These are phyloP conservation scores for Diaporthe eres DNA, from an alignment of 2,329 filamentous ascomycete species.

Conservation along the genomic window DNA sequence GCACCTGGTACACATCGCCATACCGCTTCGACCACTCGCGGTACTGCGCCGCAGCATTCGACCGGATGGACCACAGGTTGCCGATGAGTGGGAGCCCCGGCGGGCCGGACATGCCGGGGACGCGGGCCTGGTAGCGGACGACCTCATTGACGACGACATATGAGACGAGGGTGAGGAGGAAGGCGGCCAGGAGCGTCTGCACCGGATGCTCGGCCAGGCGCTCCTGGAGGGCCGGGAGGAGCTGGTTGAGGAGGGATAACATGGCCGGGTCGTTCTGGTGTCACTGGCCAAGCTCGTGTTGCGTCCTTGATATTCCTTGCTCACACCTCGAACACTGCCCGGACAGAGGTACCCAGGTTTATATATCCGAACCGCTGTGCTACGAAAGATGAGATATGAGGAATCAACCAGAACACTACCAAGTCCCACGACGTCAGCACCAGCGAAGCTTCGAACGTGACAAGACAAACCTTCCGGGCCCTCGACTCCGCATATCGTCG, in stretches of 20 bases:
- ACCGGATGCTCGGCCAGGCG: constrained; percentile 2
- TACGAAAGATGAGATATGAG: not conserved
- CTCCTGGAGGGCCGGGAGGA: not conserved
- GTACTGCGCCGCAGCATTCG: constrained; percentile 70
- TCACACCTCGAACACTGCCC: not conserved
- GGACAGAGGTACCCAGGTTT: not conserved
- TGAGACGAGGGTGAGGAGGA: constrained; percentile 50
- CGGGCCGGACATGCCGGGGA: constrained; percentile 63
- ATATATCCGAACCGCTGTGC: not conserved
- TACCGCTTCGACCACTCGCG: constrained; percentile 48
- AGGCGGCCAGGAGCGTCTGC: constrained; percentile 7
- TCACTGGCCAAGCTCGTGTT: not conserved
- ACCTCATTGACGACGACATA: constrained; percentile 66
- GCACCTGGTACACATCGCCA: constrained; percentile 52
- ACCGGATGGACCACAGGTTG: constrained; percentile 67
- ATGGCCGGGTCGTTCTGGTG: not conserved
- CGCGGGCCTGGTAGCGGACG: constrained; percentile 59
- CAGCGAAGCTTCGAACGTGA: not conserved
- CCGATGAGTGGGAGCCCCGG: constrained; percentile 67
- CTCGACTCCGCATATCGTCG: constrained; percentile 24
- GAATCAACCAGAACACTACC: too few species aligned
- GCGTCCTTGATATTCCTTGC: not conserved
- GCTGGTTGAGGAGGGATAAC: constrained; percentile 9
- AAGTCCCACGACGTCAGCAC: not conserved
- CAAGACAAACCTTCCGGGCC: not conserved